Percentiles rank a stretch among this genome's conserved stretches.
Conservation (phyloP, 2,329 filamentous ascomycete genomes). For the Paecilomyces dactylethromorphus region DNA sequence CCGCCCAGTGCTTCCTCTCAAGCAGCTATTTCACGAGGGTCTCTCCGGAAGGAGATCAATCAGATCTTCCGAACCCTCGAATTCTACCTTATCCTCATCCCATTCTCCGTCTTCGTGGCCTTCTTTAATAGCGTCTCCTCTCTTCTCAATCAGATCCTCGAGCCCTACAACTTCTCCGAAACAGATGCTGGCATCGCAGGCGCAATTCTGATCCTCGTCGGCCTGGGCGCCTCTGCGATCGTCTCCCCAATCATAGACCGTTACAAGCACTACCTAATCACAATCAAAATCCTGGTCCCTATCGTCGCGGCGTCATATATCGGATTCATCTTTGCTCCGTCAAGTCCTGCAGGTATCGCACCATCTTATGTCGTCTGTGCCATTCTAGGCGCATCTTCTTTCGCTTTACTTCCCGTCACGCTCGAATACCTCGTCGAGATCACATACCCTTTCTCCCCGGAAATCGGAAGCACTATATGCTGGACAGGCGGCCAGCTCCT, state of each 20-base stretch:
- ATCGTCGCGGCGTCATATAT: slow-evolving; percentile 69
- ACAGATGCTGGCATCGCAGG: slow-evolving; percentile 84
- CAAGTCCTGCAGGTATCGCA: slow-evolving; percentile 41
- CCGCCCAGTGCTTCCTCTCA: slow-evolving; percentile 64
- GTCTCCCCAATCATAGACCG: slow-evolving; percentile 77
- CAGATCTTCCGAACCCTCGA: slow-evolving; percentile 56
- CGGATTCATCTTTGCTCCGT: slow-evolving; percentile 72
- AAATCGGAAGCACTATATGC: slow-evolving; percentile 73
- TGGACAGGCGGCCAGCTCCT: slow-evolving; percentile 84
- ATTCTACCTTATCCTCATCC: slow-evolving; percentile 72
- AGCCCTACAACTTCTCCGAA: slow-evolving; percentile 77
- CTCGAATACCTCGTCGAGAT: slow-evolving; percentile 85
- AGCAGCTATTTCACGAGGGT: slow-evolving; percentile 35
- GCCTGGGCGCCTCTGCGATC: slow-evolving; percentile 69
- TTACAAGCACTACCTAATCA: slow-evolving; percentile 69
- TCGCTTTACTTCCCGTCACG: slow-evolving; percentile 73
- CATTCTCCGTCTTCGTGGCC: slow-evolving; percentile 80
- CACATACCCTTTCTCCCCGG: slow-evolving; percentile 78
- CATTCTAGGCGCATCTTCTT: slow-evolving; percentile 71
- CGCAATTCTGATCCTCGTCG: slow-evolving; percentile 81
- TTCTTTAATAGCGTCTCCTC: slow-evolving; percentile 91
- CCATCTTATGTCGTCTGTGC: slow-evolving; percentile 69
- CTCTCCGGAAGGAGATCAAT: slow-evolving; percentile 51
- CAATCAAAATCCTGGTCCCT: slow-evolving; percentile 69
- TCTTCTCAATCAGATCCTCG: slow-evolving; percentile 82